Percentiles rank a stretch among this genome's conserved stretches.
Evolutionary conservation across 2,329 filamentous ascomycete species (phyloP).

Genomic region (Xylaria sp.): DNA sequence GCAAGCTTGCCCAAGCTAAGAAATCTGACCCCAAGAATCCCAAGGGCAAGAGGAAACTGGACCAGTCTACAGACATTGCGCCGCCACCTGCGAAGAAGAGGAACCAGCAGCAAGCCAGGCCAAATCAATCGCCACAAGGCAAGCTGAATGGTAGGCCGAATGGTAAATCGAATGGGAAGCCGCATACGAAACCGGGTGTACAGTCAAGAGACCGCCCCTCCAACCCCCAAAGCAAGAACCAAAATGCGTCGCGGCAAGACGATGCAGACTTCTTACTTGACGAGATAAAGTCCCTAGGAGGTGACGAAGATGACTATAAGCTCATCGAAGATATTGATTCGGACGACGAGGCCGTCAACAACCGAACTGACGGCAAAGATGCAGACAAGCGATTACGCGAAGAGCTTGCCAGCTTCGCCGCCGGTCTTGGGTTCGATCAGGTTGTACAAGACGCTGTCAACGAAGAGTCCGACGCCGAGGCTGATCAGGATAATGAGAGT

Average conservation of each 20-base stretch:
- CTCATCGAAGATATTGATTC: slow-evolving; percentile 68
- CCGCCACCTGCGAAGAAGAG: slow-evolving; percentile 47
- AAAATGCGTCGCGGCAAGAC: slow-evolving; percentile 36
- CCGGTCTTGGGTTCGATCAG: slow-evolving; percentile 61
- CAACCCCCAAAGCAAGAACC: slow-evolving; percentile 27
- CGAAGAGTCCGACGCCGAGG: slow-evolving; percentile 52
- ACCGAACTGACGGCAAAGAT: slow-evolving; percentile 49
- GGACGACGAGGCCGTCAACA: slow-evolving; percentile 57
- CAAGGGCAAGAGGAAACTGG: slow-evolving; percentile 57
- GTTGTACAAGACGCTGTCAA: slow-evolving; percentile 54
- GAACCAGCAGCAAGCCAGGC: slow-evolving; percentile 36
- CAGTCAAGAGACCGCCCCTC: slow-evolving; percentile 22
- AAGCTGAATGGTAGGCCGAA: slow-evolving; percentile 44
- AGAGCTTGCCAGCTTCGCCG: slow-evolving; percentile 64
- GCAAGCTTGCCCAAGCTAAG: slow-evolving; percentile 58
- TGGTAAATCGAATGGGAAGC: slow-evolving; percentile 45
- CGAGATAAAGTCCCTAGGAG: slow-evolving; percentile 73
- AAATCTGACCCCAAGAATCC: slow-evolving; percentile 41
- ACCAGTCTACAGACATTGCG: slow-evolving; percentile 48
- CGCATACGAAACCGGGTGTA: slow-evolving; percentile 35
- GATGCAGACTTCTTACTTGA: slow-evolving; percentile 60
- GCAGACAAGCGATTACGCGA: slow-evolving; percentile 61
- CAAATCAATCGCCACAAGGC: slow-evolving; percentile 22
- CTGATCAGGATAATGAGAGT: slow-evolving; percentile 34
- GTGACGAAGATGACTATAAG: slow-evolving; percentile 72